Evolutionary conservation across 2,329 filamentous ascomycete genomes (phyloP).

Genomic region (Pseudogymnoascus sp.): DNA sequence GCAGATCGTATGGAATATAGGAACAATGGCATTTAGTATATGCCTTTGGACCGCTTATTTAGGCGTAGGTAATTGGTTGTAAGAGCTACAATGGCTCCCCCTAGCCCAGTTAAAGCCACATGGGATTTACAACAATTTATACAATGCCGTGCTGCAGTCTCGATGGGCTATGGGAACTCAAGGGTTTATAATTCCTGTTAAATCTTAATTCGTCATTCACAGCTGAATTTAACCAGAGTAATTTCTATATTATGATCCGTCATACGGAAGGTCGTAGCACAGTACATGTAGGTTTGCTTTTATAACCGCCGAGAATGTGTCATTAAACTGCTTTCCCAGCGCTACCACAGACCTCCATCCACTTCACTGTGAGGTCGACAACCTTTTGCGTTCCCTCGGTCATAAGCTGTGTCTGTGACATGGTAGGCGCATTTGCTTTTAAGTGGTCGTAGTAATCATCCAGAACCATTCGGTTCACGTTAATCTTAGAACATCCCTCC

Average conservation of each 20-base stretch:
- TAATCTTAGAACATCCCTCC: constrained; percentile 46
- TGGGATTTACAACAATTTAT: not conserved
- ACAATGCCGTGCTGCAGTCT: not conserved
- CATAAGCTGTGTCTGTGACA: constrained; percentile 31
- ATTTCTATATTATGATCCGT: too few species aligned
- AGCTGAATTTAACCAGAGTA: too few species aligned
- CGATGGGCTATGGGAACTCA: not conserved
- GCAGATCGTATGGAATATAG: not conserved
- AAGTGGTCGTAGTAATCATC: constrained; percentile 37
- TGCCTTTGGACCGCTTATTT: not conserved
- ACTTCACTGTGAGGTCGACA: constrained; percentile 26
- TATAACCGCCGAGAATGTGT: too few species aligned
- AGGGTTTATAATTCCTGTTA: not conserved
- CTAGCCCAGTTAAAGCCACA: not conserved
- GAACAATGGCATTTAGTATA: not conserved
- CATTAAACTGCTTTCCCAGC: constrained; percentile 29
- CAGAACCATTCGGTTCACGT: constrained; percentile 47
- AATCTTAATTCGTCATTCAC: not conserved
- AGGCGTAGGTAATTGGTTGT: not conserved
- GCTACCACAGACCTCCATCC: constrained; percentile 32
- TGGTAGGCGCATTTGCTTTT: constrained; percentile 30
- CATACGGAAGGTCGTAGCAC: too few species aligned
- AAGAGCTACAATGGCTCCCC: not conserved
- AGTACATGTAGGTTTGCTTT: too few species aligned
- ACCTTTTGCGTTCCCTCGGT: constrained; percentile 37